Evolutionary conservation across 176 grass and related monocot species (phyloP).

Genomic region (Ensete ventricosum): DNA sequence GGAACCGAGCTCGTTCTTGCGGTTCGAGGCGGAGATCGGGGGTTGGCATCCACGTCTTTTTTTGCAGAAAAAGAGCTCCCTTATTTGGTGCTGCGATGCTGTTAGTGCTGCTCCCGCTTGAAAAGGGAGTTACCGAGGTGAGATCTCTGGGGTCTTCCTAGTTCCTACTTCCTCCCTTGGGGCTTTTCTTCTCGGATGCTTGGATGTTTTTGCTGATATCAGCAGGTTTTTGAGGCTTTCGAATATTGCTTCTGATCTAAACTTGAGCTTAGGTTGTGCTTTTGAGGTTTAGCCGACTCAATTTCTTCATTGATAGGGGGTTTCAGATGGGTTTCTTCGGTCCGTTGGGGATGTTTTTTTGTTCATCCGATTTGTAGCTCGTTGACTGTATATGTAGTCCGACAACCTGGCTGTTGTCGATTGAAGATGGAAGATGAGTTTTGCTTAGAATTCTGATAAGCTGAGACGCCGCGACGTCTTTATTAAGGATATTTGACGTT

Average conservation of each 20-base stretch:
- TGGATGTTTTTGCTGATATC: not conserved
- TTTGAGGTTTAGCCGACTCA: not conserved
- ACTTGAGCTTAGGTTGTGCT: not conserved
- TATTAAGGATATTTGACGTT: not conserved
- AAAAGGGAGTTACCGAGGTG: not conserved
- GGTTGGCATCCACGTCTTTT: not conserved
- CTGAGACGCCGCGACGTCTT: not conserved
- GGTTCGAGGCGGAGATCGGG: conserved; percentile 12
- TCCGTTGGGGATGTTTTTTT: not conserved
- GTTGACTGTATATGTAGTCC: not conserved
- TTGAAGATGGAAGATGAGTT: not conserved
- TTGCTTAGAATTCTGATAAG: not conserved
- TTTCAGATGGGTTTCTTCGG: not conserved
- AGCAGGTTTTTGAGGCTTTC: not conserved
- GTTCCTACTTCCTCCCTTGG: not conserved
- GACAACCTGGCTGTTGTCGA: not conserved
- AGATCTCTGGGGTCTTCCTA: not conserved
- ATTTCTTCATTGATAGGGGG: conserved; percentile 2
- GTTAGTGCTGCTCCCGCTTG: not conserved
- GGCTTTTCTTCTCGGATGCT: not conserved
- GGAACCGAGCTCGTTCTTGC: not conserved
- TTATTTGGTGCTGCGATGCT: not conserved
- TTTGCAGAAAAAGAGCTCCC: not conserved
- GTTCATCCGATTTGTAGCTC: not conserved
- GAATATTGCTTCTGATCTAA: not conserved